A percentile compares a stretch with the other conserved stretches of the same genome.
Evolutionary conservation across 805 yeast genomes (phyloP).

Genomic region (Candida suzukii): DNA sequence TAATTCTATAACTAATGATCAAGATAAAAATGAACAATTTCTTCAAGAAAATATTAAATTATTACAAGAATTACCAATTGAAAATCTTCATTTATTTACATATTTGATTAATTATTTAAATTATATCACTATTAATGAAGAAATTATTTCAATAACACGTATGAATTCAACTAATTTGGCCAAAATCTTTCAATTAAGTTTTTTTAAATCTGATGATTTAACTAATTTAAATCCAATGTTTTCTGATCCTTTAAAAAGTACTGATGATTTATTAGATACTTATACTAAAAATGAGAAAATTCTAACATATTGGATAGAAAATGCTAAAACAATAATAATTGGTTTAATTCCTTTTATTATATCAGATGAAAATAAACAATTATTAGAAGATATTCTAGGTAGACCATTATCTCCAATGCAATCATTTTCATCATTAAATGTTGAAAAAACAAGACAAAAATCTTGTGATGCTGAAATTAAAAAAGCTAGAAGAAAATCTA

Average conservation of each 20-base stretch:
- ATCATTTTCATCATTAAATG: slow-evolving; percentile 1
- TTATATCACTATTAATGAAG: slow-evolving; percentile 13
- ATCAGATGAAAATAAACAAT: slow-evolving; percentile 2
- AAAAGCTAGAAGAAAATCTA: slow-evolving; percentile 16
- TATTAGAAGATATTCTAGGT: slow-evolving; percentile 7
- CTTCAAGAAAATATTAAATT: neutral
- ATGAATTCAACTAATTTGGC: slow-evolving; percentile 30
- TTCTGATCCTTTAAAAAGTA: neutral
- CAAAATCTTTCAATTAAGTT: slow-evolving; percentile 30
- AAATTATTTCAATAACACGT: slow-evolving; percentile 22
- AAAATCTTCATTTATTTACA: slow-evolving; percentile 23
- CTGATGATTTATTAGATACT: slow-evolving; percentile 21
- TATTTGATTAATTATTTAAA: slow-evolving; percentile 22
- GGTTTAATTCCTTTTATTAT: slow-evolving; percentile 5
- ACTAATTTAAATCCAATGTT: slow-evolving; percentile 1
- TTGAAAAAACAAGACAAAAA: slow-evolving; percentile 9
- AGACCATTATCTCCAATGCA: neutral
- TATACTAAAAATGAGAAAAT: slow-evolving; percentile 22
- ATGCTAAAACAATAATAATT: slow-evolving; percentile 8
- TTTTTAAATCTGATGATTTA: slow-evolving; percentile 26
- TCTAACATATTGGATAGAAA: slow-evolving; percentile 20
- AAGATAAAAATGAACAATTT: slow-evolving; percentile 4
- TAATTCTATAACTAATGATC: no score
- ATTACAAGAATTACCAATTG: slow-evolving; percentile 17
- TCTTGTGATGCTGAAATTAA: slow-evolving; percentile 10